Base-by-base conservation (phyloP, 2,329 filamentous ascomycete genomes). In the Phialemoniopsis sp. region DNA sequence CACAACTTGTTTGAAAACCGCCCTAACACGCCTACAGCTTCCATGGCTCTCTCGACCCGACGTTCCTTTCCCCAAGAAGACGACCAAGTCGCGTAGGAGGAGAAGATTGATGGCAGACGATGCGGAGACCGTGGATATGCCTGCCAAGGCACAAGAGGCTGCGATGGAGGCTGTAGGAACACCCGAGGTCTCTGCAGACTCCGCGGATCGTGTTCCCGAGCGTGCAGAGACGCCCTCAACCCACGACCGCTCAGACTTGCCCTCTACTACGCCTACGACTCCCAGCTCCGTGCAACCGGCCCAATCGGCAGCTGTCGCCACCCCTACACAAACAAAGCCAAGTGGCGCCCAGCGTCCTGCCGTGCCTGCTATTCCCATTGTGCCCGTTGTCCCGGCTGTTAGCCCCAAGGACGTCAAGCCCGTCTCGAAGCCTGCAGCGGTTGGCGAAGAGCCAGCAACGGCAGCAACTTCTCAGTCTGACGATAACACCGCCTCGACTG, bases 41-140 rank as follows among this genome's bases (percentile, higher is more conserved):
- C 79, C 79, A 9, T 82, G 78, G 78, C 51, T 69, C 18, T 80
- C 77, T 1, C 59, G 58, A 26, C 72, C 74, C 4, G 70, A 75
- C 26, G 49, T 59, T 19, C 60, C 65, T 9, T 83, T 79, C 50
- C 78, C 78, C 12, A 50, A 51, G 4, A 64, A 59, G 48, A 48
- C 56, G 29, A 31, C 60, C 12, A 68, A 60, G 49, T 59, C 63
- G 29, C 67, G 63, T 47, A 71, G 68, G 56, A 71, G 63, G 48
- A 56, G 56, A 45, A 59, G 56, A 38, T 46, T 54, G 7, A 46
- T 69, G 16, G 58, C 55, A 14, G 53, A 58, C 7, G 55, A 66
- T 30, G 57, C 57, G 5, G 51, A 62, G 28, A 50, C 60, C 13
- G 60, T 77, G 1, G 68, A 70, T 35, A 52, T 70, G 3, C 72